phyloP scores from a whole-genome alignment of 805 yeast genomes.

The Candida koratica region DNA sequence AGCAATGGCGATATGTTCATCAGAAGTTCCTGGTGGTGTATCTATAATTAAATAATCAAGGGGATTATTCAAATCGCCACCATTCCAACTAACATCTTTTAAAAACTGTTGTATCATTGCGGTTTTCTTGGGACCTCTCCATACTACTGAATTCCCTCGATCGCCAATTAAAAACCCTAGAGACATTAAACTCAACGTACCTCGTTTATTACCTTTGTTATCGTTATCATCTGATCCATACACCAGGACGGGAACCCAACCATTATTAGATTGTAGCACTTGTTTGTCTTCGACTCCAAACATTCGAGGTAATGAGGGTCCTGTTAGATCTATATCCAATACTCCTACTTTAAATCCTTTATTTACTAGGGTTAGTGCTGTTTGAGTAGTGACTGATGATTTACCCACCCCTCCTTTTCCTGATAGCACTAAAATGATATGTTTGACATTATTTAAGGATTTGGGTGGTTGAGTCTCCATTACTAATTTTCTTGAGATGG shows the following conservation, averaged over 20 bases:
- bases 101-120: conserved; percentile 96
- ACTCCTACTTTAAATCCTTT: conserved; percentile 79
- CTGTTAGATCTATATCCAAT: conserved; percentile 96
- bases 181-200: conserved; percentile 65
- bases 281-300: conserved; percentile 81
- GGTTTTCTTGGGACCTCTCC: conserved; percentile 98
- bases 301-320: conserved; percentile 96
- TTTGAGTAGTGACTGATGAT: conserved; percentile 91
- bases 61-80: conserved; percentile 57
- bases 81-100: conserved; percentile 87
- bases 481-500: too few species aligned
- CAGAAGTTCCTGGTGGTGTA: conserved; percentile 99
- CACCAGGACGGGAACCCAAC: conserved; percentile 86
- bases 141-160: conserved; percentile 86
- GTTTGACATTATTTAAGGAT: conserved; percentile 53
- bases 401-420: conserved; percentile 99
- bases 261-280: conserved; percentile 73
- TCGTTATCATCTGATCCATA: conserved; percentile 10
- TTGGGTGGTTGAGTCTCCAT: conserved; percentile 20
- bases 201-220: conserved; percentile 27
- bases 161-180: conserved; percentile 81
- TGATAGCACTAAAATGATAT: conserved; percentile 76
- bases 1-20: conserved; percentile 95
- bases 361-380: conserved; percentile 74
- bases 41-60: conserved; percentile 81